A percentile compares a stretch with the other conserved stretches of the same genome.
These are phyloP conservation scores for Bromus sterilis DNA, from an alignment of 176 grass and related monocot species.

Conservation along the genomic window DNA sequence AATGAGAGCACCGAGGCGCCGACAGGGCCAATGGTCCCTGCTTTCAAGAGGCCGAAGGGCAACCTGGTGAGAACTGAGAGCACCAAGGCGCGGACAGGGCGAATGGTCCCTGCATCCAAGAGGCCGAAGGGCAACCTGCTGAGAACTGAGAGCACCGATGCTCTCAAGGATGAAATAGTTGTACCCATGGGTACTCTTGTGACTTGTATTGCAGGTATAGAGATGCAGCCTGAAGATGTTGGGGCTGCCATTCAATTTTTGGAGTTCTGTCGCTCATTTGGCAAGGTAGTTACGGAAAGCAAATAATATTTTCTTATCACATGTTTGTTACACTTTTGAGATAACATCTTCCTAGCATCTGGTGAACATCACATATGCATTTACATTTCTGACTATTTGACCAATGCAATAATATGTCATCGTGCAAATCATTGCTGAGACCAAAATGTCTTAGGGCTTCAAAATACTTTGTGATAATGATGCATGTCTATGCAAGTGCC, in stretches of 20 bases:
- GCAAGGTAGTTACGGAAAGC: conserved; percentile 39
- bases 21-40: conserved; percentile 59
- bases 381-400: not conserved
- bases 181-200: conserved; percentile 44
- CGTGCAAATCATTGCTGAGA: not conserved
- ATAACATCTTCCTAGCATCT: not conserved
- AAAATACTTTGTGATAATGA: not conserved
- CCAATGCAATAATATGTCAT: not conserved
- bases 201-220: conserved; percentile 33
- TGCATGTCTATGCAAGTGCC: not conserved
- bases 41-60: conserved; percentile 37
- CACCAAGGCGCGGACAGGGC: conserved; percentile 59
- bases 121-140: not conserved
- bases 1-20: no score
- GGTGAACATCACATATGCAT: not conserved
- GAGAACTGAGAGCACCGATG: not conserved
- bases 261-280: conserved; percentile 63
- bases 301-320: not conserved
- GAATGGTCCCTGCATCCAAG: conserved; percentile 56
- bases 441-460: not conserved
- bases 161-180: not conserved
- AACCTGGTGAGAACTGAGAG: no score
- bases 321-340: not conserved
- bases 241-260: conserved; percentile 63
- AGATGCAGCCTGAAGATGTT: conserved; percentile 44